Evolutionary conservation across 2,329 filamentous ascomycete species (phyloP).

Genomic region (Fusarium zealandicum): DNA sequence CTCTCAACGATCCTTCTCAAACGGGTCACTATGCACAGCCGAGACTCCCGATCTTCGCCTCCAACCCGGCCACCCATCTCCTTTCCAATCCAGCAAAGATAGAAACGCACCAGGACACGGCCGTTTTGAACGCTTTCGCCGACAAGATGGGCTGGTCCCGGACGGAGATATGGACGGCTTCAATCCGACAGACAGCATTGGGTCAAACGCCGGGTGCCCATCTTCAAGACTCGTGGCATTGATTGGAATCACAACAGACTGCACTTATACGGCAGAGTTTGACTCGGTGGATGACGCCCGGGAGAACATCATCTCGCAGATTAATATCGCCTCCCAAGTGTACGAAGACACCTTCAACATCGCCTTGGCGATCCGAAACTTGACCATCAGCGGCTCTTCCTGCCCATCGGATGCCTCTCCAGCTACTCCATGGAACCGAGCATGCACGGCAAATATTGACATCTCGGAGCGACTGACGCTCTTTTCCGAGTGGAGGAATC

Average conservation of each 20-base stretch:
- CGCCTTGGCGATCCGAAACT: constrained; percentile 79
- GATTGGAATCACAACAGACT: constrained; percentile 91
- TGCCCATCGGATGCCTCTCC: constrained; percentile 70
- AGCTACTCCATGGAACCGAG: constrained; percentile 79
- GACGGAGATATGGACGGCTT: neutral
- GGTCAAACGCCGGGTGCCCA: constrained; percentile 78
- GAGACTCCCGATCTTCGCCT: neutral
- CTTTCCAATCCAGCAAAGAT: neutral
- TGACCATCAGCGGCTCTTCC: constrained; percentile 72
- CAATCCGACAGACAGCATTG: constrained; percentile 57
- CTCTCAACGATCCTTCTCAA: neutral
- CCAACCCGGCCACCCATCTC: neutral
- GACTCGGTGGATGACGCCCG: constrained; percentile 65
- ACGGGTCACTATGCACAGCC: constrained; percentile 2
- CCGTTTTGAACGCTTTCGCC: neutral
- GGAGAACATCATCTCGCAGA: constrained; percentile 76
- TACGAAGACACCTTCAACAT: constrained; percentile 91
- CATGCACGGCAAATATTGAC: constrained; percentile 64
- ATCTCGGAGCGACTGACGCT: constrained; percentile 78
- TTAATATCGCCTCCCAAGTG: constrained; percentile 83
- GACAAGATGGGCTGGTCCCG: neutral
- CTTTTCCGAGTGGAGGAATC: constrained; percentile 83
- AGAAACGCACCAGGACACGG: neutral
- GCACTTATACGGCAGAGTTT: constrained; percentile 78
- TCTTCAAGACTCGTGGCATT: constrained; percentile 81